Evolutionary conservation across 2,329 filamentous ascomycete species (phyloP).

Genomic region (Cladosporium sp.): DNA sequence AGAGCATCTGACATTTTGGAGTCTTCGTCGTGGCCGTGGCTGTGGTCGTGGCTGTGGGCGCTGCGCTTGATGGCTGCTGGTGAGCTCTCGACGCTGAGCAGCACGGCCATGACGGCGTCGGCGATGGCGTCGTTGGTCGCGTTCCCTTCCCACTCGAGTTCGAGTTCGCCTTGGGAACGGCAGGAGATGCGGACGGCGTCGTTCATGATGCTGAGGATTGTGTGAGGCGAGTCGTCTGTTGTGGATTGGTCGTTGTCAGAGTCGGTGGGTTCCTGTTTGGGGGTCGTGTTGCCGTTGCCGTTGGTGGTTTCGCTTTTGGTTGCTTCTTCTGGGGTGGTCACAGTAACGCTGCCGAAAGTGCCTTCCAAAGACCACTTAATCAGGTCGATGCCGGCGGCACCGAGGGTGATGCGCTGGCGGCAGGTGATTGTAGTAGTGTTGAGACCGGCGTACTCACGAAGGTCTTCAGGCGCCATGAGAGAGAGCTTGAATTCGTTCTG

Average conservation of each 20-base stretch:
- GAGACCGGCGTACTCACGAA: conserved; percentile 93
- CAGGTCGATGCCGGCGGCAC: conserved; percentile 83
- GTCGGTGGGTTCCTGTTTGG: conserved; percentile 51
- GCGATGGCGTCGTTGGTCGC: conserved; percentile 97
- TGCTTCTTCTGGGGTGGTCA: conserved; percentile 30
- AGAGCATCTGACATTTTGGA: conserved; percentile 32
- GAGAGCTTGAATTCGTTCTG: conserved; percentile 98
- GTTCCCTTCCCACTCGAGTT: conserved; percentile 96
- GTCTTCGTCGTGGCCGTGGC: conserved; percentile 34
- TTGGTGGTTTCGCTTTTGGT: conserved; percentile 24
- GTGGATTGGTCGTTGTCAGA: conserved; percentile 19
- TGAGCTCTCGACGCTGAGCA: conserved; percentile 89
- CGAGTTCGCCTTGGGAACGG: conserved; percentile 64
- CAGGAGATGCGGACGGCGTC: conserved; percentile 73
- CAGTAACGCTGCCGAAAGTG: conserved; percentile 78
- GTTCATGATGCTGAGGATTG: conserved; percentile 75
- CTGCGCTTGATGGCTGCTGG: conserved; percentile 90
- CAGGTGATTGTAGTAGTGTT: conserved; percentile 93
- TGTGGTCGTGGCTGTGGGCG: conserved; percentile 52
- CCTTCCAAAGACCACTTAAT: conserved; percentile 93
- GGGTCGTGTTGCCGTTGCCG: conserved; percentile 32
- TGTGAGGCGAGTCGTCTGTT: conserved; percentile 34
- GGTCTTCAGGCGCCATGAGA: conserved; percentile 92
- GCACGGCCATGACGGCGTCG: conserved; percentile 91
- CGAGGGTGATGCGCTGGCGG: conserved; percentile 84